Evolutionary conservation across 192 early-diverging fungal genomes (phyloP), one percentile per base, ranked within the genome.

Genomic region (Geosiphon pyriformis): DNA sequence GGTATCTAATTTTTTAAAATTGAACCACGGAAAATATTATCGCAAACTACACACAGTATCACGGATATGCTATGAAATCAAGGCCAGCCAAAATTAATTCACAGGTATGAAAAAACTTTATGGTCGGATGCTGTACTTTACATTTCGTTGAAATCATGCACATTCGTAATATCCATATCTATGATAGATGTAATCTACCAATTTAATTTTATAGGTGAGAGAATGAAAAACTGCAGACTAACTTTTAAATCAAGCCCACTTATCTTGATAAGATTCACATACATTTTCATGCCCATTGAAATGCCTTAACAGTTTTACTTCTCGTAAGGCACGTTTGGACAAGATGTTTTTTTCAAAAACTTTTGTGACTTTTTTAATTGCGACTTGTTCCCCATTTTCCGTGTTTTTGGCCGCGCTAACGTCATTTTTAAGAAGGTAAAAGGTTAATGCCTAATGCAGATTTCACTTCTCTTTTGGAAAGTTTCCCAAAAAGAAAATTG

Each of bases 271-370:
- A 33, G 32, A 63, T 52, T 52, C 20, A 72, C 70, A 42, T 65
- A 86, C 80, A 77, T 98, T 98, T 64, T 98, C 94, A 70, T 98
- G 92, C 61, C 95, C 95, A 74, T 91, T 94, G 61, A 98, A 92
- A 74, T 98, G 95, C 46, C 87, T 81, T 70, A 98, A 79, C 7
- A 98, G 85, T 76, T 98, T 98, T 72, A 98, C 85, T 79, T 98
- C 95, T 53, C 95, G 86, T 65, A 98, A 71, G 29, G 92, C 94
- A 58, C 95, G 83, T 80, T 96, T 95, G 35, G 94, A 90, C 11
- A 96, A 83, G 65, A 96, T 93, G 46, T 87, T 82, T 77, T 94
- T 90, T 50, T 94, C 92, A 79, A 92, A 93, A 48, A 93, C 85
- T 60, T 79, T 81, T 53, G 72, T 77, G 26, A 82, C 75, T 70